Evolutionary conservation across 2,329 filamentous ascomycete species (phyloP).

Genomic region (Cladosporium oxysporum): DNA sequence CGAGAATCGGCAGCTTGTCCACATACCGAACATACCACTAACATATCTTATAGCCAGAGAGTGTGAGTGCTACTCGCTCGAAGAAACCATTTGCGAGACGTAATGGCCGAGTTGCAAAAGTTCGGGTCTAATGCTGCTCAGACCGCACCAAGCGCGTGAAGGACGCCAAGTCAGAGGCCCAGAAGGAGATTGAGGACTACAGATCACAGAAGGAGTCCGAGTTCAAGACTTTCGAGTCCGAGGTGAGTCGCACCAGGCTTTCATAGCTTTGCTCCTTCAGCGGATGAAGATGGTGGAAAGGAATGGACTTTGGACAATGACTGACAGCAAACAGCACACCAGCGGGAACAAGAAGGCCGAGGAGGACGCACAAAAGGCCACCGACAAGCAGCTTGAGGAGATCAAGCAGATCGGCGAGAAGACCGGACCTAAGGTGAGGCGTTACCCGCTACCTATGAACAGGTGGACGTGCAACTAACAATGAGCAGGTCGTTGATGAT

Average conservation of each 20-base stretch:
- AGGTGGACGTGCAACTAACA: not conserved
- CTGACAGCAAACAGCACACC: conserved; percentile 66
- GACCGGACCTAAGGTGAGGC: conserved; percentile 61
- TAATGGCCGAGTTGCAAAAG: not conserved
- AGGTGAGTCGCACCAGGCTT: conserved; percentile 51
- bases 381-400: conserved; percentile 76
- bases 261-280: not conserved
- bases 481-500: conserved; percentile 67
- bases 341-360: conserved; percentile 79
- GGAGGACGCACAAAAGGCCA: conserved; percentile 74
- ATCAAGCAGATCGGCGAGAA: conserved; percentile 81
- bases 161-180: conserved; percentile 92
- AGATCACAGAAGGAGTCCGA: conserved; percentile 86
- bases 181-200: conserved; percentile 97
- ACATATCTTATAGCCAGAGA: conserved; percentile 66
- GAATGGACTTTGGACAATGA: not conserved
- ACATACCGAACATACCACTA: conserved; percentile 5
- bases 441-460: not conserved
- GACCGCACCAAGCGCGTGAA: conserved; percentile 96
- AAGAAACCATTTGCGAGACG: not conserved
- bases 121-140: conserved; percentile 40
- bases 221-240: conserved; percentile 89
- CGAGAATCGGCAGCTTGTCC: not conserved
- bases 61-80: conserved; percentile 61
- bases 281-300: not conserved